Evolutionary conservation across 768 basidiomycete genomes (phyloP).

Genomic region (Naganishia kalamii): DNA sequence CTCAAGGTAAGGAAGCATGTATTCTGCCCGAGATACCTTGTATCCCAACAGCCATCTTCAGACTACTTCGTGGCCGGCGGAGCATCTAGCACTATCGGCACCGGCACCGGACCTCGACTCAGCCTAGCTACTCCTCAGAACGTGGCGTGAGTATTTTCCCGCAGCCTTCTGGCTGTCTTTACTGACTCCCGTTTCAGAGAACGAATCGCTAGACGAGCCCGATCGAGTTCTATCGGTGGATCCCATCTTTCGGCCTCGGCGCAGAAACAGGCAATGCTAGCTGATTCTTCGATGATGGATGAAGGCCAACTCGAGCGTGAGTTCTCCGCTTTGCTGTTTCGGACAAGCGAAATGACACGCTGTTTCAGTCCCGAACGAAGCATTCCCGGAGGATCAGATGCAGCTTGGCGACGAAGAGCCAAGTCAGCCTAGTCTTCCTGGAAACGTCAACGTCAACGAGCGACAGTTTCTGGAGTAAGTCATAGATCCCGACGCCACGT

Average conservation of each 20-base stretch:
- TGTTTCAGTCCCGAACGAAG: not conserved
- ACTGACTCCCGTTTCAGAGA: not conserved
- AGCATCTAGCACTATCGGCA: conserved; percentile 1
- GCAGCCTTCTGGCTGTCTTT: not conserved
- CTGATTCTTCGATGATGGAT: not conserved
- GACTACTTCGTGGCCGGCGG: not conserved
- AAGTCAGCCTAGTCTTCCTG: conserved; percentile 8
- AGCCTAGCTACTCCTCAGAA: conserved; percentile 13
- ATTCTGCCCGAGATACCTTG: too few relatives aligned
- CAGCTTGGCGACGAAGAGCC: not conserved
- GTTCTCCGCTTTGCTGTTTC: not conserved
- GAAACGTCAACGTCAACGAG: conserved; percentile 5
- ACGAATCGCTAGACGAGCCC: not conserved
- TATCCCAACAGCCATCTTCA: not conserved
- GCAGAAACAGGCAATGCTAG: not conserved
- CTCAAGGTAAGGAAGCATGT: not conserved
- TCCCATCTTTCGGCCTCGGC: conserved; percentile 9
- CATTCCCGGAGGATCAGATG: not conserved
- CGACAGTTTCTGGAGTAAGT: conserved; percentile 7
- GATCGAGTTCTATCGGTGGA: conserved; percentile 5
- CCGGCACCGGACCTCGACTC: conserved; percentile 11
- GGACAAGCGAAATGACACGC: not conserved
- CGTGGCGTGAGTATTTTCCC: not conserved
- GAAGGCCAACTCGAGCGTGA: conserved; percentile 7
- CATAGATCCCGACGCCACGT: not conserved